Evolutionary conservation across 176 grass and related monocot genomes (phyloP), one percentile per base, ranked within the genome.

Genomic region (Alopecurus myosuroides): DNA sequence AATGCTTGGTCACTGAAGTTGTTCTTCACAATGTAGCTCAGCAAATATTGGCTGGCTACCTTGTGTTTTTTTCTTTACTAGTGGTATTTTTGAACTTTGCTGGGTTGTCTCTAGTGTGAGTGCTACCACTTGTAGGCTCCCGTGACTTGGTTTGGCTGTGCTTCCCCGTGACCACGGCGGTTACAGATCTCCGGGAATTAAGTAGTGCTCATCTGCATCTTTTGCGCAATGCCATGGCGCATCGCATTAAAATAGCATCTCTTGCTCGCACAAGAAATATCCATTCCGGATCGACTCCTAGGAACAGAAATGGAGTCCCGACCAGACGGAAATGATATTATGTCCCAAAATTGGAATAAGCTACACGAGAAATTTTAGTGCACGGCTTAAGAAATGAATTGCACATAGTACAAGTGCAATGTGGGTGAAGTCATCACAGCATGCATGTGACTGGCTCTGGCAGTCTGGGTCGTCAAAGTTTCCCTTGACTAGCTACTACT

Each of bases 141-240:
- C 60, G 86, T 87, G 85, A 87, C 58, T 55, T 75, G 28, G 57
- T 42, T 33, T 46, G 20, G 17, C 11, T 26, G 57, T 55, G 58
- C 64, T 17, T 67, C 17, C 64, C 83, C 74, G 84, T 86, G 76
- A 86, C 84, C 49, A 58, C 50, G 44, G 74, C 9, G 15, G 35
- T 8, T 49, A 28, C 61, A 39, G 86, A 77, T 70, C 37, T 87
- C 86, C 34, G 82, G 61, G 61, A 70, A 76, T 58, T 88, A 36
- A 82, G 10, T 77, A 87, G 45, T 50, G 5, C 10, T 9, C 9
- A 12, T 49, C 46, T 35, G 22, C 17, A 17, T 6, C 72, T 77
- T 69, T 82, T 70, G 78, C 48, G 22, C 35, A 15, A 63, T 19
- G 25, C 19, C 30, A 76, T n/a, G 35, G 29, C 9, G 74, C 49